Evolutionary conservation across 129 eudicot genomes (phyloP), one percentile per base, ranked within the genome.

Genomic region (Flaveria bidentis): DNA sequence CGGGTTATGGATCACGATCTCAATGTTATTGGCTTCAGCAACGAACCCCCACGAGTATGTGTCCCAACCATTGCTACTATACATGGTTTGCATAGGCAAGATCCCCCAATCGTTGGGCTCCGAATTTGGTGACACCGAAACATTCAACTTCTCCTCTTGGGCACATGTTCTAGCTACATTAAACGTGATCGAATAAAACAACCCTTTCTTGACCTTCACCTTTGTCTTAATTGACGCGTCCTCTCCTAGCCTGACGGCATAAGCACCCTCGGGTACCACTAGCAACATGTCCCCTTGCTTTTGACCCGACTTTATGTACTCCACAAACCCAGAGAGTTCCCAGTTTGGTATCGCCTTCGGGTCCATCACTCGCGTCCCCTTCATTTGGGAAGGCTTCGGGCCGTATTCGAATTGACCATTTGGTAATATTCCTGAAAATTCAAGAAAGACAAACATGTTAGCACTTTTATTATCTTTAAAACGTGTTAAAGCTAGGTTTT

Each of bases 251-350:
- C 96, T 76, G 1, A 92, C 85, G 15, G 93, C 97, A 8, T 72
- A 86, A 9, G 81, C 90, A 13, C 97, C 97, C 4, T 87, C 86
- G 2, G 97, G 97, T 30, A 92, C 97, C n/a, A 88, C 83, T 11
- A 92, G 78, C 61, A 92, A 36, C 97, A 92, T 92, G 87, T 92
- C 91, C 6, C 93, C 96, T 76, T 89, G 97, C 55, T 60, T 92
- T 68, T 89, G 93, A 11, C 96, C 91, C 2, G 93, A 82, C 80
- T 87, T 86, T 56, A 92, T 89, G 90, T 87, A 92, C 81, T 92
- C 97, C 0, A 92, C 87, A 33, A 75, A 87, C 12, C 97, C 97
- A 7, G 97, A 77, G 51, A 76, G 78, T 67, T 87, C 89, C 97
- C 96, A 92, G 73, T 79, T 71, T 28, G 96, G 96, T 67, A 92